These are phyloP conservation scores for Chaetomium fimeti DNA, from an alignment of 495 filamentous ascomycete genomes.

Conservation along the genomic window DNA sequence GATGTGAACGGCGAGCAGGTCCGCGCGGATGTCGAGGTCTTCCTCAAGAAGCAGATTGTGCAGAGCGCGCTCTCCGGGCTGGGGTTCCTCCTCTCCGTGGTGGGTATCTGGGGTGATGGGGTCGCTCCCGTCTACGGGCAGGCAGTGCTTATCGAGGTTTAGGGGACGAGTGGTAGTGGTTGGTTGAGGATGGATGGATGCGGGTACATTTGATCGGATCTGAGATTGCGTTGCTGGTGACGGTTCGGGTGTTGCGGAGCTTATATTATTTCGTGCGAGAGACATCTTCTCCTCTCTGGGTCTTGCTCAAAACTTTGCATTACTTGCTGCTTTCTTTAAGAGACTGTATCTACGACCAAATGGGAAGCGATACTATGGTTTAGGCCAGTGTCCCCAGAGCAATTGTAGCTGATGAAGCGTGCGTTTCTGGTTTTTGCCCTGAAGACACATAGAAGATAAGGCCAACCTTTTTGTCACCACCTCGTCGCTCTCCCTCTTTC, in stretches of 20 bases:
- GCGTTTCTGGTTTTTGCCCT: no score
- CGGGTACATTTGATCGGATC: background rate
- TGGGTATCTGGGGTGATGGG: conserved; percentile 90
- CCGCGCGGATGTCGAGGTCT: conserved; percentile 63
- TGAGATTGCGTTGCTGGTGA: background rate
- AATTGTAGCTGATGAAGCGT: no score
- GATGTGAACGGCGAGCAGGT: conserved; percentile 80
- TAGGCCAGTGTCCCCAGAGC: no score
- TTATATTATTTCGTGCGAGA: conserved; percentile 4
- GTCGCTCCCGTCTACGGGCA: conserved; percentile 28
- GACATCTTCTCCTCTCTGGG: conserved; percentile 1
- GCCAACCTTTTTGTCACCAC: no score
- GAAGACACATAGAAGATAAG: no score
- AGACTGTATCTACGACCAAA: conserved; percentile 25
- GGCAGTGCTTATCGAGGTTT: conserved; percentile 16
- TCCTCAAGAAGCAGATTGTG: conserved; percentile 59
- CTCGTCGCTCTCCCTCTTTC: background rate
- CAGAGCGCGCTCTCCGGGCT: conserved; percentile 61
- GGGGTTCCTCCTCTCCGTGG: conserved; percentile 70
- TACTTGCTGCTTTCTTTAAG: background rate
- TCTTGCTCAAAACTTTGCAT: background rate
- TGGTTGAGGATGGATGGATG: background rate
- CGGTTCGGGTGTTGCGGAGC: background rate
- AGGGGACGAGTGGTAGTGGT: background rate
- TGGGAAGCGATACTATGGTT: conserved; percentile 6